Base-by-base conservation (phyloP, 345 rosid genomes). In the Luvunga scandens region DNA sequence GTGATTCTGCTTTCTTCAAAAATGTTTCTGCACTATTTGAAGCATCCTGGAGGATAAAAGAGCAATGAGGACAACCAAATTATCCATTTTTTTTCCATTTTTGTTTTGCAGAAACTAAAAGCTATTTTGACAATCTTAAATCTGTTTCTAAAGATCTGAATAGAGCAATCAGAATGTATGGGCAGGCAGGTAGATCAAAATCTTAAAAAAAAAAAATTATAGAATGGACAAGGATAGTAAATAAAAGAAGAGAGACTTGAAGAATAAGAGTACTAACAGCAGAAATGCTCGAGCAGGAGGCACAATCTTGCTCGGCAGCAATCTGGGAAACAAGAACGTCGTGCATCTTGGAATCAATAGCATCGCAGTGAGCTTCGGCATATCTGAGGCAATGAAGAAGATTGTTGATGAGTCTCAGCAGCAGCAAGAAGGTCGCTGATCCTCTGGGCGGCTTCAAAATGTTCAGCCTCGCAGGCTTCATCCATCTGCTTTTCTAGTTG, bases 381-480 rank as follows among this genome's bases (percentile, higher is more conserved):
- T 89, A 93, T 78, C 88, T 89, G 24, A 91, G 69, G 86, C 80
- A 76, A 75, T 24, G 68, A 85, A 16, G 90, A 84, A 78, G 88
- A 77, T 27, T 78, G 89, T 81, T 78, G 90, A 64, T 84, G 84
- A 66, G 82, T 84, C 55, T 91, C 98, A 28, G 87, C 83, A 61
- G 82, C 77, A 7, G 91, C 94, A 45, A 94, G 88, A 78, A 86
- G 81, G 67, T 94, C 91, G 66, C 97, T 94, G 79, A 94, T 85
- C 78, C 81, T 88, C 82, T 94, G 91, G 4, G 96, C 98, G 9
- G 85, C 86, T 71, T 91, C 97, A 34, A 94, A 94, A 84, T 94
- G 96, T 84, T 94, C 98, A 0, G 94, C 83, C 74, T 94, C 98
- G 63, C 94, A 91, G 9, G 94, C 97, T 25, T 89, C 92, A 76